These are phyloP conservation scores for Fraxinus greggii DNA, from an alignment of 305 asterid genomes.

Conservation along the genomic window DNA sequence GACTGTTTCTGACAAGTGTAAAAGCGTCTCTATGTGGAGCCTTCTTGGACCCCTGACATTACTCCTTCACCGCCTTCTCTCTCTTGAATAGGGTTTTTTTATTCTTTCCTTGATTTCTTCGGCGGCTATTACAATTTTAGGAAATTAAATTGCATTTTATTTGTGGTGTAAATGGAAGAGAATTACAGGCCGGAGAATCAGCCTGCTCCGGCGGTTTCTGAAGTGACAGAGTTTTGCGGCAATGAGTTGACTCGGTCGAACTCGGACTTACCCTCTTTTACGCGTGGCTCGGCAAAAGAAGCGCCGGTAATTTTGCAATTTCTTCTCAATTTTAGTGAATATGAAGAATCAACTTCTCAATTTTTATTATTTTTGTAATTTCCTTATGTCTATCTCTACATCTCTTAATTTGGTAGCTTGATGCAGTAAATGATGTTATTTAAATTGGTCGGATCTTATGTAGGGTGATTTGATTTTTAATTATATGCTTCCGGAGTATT, in stretches of 20 bases:
- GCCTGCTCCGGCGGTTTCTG: slow-evolving; percentile 15
- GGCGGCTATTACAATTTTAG: not conserved
- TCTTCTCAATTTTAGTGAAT: slow-evolving; percentile 10
- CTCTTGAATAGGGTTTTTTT: slow-evolving; percentile 25
- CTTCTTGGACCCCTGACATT: slow-evolving; percentile 16
- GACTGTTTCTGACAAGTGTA: slow-evolving; percentile 50
- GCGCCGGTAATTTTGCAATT: slow-evolving; percentile 31
- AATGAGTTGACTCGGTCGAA: slow-evolving; percentile 41
- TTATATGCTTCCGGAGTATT: not conserved
- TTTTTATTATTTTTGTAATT: not conserved
- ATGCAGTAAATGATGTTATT: not conserved
- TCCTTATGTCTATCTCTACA: not conserved
- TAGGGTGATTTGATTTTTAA: not conserved
- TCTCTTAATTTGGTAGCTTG: not conserved
- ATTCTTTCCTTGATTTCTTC: slow-evolving; percentile 2
- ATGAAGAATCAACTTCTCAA: not conserved
- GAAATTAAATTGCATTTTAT: slow-evolving; percentile 21
- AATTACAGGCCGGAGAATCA: slow-evolving; percentile 18
- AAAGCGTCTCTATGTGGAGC: slow-evolving; percentile 73
- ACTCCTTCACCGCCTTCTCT: slow-evolving; percentile 4
- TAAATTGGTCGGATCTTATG: slow-evolving; percentile 17
- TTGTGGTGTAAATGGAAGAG: slow-evolving; percentile 29
- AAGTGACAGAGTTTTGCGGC: slow-evolving; percentile 6
- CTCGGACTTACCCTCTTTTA: slow-evolving; percentile 43
- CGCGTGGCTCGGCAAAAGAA: slow-evolving; percentile 24